A percentile compares a stretch with the other conserved stretches of the same genome.
These are phyloP conservation scores for Oenanthe javanica DNA, from an alignment of 140 eudicot genomes.

Conservation along the genomic window DNA sequence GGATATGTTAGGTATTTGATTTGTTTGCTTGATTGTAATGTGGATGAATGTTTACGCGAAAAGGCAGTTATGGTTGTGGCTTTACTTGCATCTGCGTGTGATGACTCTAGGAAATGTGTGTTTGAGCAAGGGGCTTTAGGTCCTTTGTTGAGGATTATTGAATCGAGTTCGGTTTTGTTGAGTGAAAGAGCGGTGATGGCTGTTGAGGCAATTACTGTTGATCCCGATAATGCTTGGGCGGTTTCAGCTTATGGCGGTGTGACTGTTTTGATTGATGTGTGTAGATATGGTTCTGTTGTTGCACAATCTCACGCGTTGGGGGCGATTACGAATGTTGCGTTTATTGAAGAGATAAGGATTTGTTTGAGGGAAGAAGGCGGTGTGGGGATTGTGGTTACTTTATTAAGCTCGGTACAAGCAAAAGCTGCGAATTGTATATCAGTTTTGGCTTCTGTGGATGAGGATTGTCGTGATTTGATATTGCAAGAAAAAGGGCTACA, in stretches of 20 bases:
- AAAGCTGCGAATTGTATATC: conserved; percentile 61
- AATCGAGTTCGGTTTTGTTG: conserved; percentile 39
- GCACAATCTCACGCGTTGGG: conserved; percentile 70
- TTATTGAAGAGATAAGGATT: conserved; percentile 51
- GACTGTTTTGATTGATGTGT: conserved; percentile 47
- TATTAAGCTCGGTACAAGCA: conserved; percentile 44
- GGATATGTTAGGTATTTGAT: conserved; percentile 49
- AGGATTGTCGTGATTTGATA: conserved; percentile 37
- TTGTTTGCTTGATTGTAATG: conserved; percentile 45
- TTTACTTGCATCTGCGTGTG: conserved; percentile 42
- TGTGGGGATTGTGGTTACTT: conserved; percentile 40
- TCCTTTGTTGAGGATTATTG: conserved; percentile 52
- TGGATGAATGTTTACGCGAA: conserved; percentile 35
- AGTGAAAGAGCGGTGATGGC: conserved; percentile 75
- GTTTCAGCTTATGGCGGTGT: conserved; percentile 78
- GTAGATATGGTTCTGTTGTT: conserved; percentile 50
- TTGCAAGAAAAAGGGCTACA: conserved; percentile 51
- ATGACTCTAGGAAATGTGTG: conserved; percentile 47
- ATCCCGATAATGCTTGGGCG: conserved; percentile 80
- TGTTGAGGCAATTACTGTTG: conserved; percentile 63
- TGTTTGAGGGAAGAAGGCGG: conserved; percentile 58
- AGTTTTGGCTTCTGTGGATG: conserved; percentile 50
- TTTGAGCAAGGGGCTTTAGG: conserved; percentile 83
- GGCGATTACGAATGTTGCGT: conserved; percentile 50
- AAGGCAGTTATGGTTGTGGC: conserved; percentile 58